phyloP scores from a whole-genome alignment of 257 asterid genomes.

The Lantana camara region DNA sequence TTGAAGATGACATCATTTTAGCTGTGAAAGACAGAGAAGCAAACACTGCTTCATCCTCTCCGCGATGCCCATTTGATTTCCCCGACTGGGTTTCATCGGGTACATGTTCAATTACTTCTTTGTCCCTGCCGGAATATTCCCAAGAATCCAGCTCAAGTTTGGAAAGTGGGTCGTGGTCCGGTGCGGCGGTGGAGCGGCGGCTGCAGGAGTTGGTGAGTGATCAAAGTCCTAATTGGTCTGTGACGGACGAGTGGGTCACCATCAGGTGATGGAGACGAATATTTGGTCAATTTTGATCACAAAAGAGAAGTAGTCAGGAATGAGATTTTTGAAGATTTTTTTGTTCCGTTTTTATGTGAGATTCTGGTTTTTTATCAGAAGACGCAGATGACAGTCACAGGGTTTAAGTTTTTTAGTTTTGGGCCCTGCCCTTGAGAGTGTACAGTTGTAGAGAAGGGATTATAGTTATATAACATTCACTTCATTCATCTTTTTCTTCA shows the following conservation, averaged over 20 bases:
- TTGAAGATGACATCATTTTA: not conserved
- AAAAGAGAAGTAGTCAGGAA: slow-evolving; percentile 14
- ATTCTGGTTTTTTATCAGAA: not conserved
- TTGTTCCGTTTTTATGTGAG: not conserved
- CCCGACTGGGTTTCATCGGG: slow-evolving; percentile 39
- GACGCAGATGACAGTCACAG: not conserved
- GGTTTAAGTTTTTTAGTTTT: not conserved
- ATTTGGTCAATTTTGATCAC: slow-evolving; percentile 22
- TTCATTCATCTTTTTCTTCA: slow-evolving; percentile 5
- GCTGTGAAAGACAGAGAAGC: not conserved
- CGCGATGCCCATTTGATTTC: slow-evolving; percentile 45
- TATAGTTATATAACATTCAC: not conserved
- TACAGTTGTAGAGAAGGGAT: slow-evolving; percentile 27
- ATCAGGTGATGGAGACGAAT: slow-evolving; percentile 46
- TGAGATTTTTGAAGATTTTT: slow-evolving; percentile 26
- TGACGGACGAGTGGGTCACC: slow-evolving; percentile 59
- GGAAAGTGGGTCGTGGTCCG: slow-evolving; percentile 22
- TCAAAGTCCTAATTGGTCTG: slow-evolving; percentile 47
- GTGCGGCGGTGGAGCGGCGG: slow-evolving; percentile 50
- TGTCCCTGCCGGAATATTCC: slow-evolving; percentile 41
- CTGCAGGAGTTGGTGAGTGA: slow-evolving; percentile 35
- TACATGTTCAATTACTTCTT: slow-evolving; percentile 42
- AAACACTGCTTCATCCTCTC: slow-evolving; percentile 28
- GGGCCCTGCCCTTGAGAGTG: slow-evolving; percentile 11
- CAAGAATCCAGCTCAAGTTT: slow-evolving; percentile 5